Base-by-base conservation (phyloP, 257 asterid genomes). In the Nicotiana tomentosiformis region DNA sequence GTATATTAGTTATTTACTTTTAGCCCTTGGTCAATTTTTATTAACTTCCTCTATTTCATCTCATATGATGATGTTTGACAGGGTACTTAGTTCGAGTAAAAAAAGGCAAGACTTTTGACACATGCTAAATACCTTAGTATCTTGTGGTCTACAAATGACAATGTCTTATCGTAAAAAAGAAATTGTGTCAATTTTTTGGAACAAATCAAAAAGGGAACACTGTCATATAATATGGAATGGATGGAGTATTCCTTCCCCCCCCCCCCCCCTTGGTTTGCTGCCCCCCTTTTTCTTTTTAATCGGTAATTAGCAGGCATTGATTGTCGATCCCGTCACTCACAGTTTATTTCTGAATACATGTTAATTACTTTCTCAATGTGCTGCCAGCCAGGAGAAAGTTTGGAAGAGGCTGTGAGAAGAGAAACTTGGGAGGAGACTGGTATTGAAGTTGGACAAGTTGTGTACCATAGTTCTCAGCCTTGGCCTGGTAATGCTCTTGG, bases 361-460 rank as follows among this genome's bases (percentile, higher is more conserved):
- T 65, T 80, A 15, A 30, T 46, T 66, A 5, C 35, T 58, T 66
- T 51, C 74, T 66, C 35, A 26, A 66, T 66, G 55, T 83, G 57
- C 87, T 32, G 7, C 82, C 88, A 94, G 98, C 99, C 98, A 84
- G 98, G 98, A 85, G 99, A 94, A 89, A 94, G 94, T 88, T 90
- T 94, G 82, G 98, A 96, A 86, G 99, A 96, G 92, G 99, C 98
- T 3, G 98, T 96, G 79, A 91, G 94, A 91, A 90, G 99, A 89
- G 99, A 96, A 86, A 93, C 99, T 43, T 90, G 90, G 93, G 99
- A 96, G 89, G 99, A 96, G 89, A 84, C 98, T 56, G 97, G 99
- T 81, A 88, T 96, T 83, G 99, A 96, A 90, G 98, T 96, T 84
- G 99, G 95, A 61, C 94, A 96, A 82, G 99, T 96, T 67, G 89